A percentile compares a stretch with the other conserved stretches of the same genome.
phyloP scores from a whole-genome alignment of 148 eudicot genomes.

The Fagopyrum tataricum region DNA sequence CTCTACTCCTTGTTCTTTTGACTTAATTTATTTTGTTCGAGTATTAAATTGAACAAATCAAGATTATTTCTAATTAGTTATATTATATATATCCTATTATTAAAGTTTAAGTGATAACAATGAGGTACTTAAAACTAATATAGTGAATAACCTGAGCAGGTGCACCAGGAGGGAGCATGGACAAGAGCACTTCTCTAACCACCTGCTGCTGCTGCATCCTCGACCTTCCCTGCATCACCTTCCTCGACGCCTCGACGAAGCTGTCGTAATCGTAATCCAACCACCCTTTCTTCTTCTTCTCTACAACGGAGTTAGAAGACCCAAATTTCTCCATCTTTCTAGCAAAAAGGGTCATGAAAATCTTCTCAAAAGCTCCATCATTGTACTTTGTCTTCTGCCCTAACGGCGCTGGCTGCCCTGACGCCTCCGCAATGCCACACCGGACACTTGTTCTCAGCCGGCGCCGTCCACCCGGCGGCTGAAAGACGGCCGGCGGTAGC shows the following conservation, averaged over 20 bases:
- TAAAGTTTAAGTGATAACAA: too few species aligned
- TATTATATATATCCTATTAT: too few species aligned
- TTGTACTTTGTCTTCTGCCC: constrained; percentile 83
- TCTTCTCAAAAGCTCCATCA: constrained; percentile 74
- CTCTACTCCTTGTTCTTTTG: too few species aligned
- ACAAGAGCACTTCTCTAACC: constrained; percentile 76
- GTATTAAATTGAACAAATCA: too few species aligned
- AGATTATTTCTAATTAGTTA: too few species aligned
- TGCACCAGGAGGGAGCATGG: constrained; percentile 95
- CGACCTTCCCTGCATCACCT: constrained; percentile 74
- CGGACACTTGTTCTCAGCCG: constrained; percentile 6
- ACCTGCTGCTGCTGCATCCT: constrained; percentile 76
- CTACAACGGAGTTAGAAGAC: background rate
- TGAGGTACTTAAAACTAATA: too few species aligned
- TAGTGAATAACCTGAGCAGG: constrained; percentile 56
- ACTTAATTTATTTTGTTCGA: too few species aligned
- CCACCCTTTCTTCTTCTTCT: constrained; percentile 32
- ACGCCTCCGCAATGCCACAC: constrained; percentile 66
- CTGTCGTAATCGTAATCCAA: constrained; percentile 68
- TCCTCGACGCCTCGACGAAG: constrained; percentile 70
- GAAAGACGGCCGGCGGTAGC: constrained; percentile 16
- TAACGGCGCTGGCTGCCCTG: constrained; percentile 71
- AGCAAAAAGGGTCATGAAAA: constrained; percentile 70
- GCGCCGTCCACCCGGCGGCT: background rate
- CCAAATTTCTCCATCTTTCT: constrained; percentile 77